These are phyloP conservation scores for Curvularia lunata DNA, from an alignment of 2,329 filamentous ascomycete species.

Conservation along the genomic window DNA sequence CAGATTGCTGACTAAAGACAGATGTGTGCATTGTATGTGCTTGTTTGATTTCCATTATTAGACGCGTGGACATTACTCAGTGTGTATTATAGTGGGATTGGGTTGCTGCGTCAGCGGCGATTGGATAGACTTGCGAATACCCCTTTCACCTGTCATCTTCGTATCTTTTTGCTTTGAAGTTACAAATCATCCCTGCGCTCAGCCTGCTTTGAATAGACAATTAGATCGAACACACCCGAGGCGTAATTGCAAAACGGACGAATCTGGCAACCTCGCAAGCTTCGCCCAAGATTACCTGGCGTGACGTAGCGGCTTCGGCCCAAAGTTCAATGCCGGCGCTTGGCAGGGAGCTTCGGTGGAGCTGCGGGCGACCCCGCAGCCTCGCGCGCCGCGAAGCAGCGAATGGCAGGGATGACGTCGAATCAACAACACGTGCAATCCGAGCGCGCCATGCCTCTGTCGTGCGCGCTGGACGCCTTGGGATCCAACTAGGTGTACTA, in stretches of 20 bases:
- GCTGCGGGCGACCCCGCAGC: slow-evolving; percentile 21
- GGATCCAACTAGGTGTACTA: background rate
- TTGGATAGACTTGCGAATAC: slow-evolving; percentile 25
- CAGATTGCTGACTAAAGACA: slow-evolving; percentile 22
- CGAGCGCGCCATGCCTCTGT: background rate
- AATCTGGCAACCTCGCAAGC: slow-evolving; percentile 13
- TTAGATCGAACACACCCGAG: background rate
- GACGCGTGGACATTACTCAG: background rate
- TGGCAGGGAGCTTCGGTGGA: slow-evolving; percentile 7
- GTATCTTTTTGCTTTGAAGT: background rate
- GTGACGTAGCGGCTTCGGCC: slow-evolving; percentile 12
- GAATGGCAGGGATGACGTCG: slow-evolving; percentile 25
- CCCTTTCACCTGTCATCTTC: slow-evolving; percentile 16
- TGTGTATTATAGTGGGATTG: background rate
- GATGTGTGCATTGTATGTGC: slow-evolving; percentile 52
- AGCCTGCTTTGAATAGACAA: background rate
- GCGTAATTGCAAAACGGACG: background rate
- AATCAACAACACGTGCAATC: slow-evolving; percentile 11
- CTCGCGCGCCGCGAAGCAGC: slow-evolving; percentile 9
- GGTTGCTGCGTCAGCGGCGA: slow-evolving; percentile 1
- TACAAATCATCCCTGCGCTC: background rate
- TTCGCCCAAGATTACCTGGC: slow-evolving; percentile 6
- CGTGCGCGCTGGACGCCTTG: slow-evolving; percentile 8
- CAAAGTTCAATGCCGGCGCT: slow-evolving; percentile 8
- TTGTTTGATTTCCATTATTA: slow-evolving; percentile 30